A percentile compares a stretch with the other conserved stretches of the same genome.
Conservation (phyloP, 345 rosid genomes). For the Gossypium raimondii region DNA sequence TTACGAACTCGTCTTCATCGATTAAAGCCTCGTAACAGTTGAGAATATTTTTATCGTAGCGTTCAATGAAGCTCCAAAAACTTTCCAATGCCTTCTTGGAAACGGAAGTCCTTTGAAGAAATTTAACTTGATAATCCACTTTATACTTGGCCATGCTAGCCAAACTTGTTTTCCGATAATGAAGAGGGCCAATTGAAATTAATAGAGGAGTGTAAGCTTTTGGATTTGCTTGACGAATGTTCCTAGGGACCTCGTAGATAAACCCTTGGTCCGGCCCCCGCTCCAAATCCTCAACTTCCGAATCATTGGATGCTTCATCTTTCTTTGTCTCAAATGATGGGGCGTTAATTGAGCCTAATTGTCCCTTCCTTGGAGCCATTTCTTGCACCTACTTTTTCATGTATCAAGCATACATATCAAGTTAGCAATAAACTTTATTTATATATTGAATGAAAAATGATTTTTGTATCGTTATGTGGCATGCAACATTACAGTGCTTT, state of each 20-base stretch:
- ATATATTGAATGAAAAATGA: too few species aligned
- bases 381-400: too few species aligned
- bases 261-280: background rate
- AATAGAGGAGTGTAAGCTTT: background rate
- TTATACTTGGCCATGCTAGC: background rate
- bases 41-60: background rate
- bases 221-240: background rate
- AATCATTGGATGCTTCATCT: background rate
- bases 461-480: too few species aligned
- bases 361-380: too few species aligned
- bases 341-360: too few species aligned
- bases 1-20: background rate
- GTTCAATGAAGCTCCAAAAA: background rate
- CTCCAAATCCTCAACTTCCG: background rate
- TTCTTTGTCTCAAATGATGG: too few species aligned
- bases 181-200: background rate
- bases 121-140: background rate
- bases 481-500: too few species aligned
- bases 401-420: too few species aligned
- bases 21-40: background rate
- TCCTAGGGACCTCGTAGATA: background rate
- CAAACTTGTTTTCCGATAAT: background rate
- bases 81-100: background rate
- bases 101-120: background rate
- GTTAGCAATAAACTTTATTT: too few species aligned